A percentile compares a stretch with the other conserved stretches of the same genome.
These are phyloP conservation scores for Talaromyces rugulosus DNA, from an alignment of 2,329 filamentous ascomycete genomes.

Conservation along the genomic window DNA sequence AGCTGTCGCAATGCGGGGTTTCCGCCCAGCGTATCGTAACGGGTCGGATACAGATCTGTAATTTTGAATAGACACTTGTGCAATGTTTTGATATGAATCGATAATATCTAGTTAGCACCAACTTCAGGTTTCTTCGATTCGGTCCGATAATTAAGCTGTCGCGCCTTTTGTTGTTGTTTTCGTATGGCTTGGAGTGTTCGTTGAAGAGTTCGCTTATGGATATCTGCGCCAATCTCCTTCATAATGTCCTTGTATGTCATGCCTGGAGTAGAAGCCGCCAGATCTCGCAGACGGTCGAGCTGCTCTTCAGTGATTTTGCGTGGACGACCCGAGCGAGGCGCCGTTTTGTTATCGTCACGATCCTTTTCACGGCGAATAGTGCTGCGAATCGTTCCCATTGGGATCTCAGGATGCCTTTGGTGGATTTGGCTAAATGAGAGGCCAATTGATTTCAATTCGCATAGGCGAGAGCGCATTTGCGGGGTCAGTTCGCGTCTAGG, in stretches of 20 bases:
- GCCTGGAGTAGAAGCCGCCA: neutral
- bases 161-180: neutral
- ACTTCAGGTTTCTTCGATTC: neutral
- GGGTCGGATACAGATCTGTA: neutral
- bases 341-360: neutral
- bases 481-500: neutral
- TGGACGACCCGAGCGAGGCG: neutral
- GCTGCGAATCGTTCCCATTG: neutral
- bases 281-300: neutral
- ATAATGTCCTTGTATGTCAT: neutral
- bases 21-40: neutral
- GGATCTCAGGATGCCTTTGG: neutral
- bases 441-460: neutral
- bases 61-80: neutral
- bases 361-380: neutral
- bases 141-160: neutral
- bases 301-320: neutral
- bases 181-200: neutral
- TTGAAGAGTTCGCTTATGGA: neutral
- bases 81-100: too few relatives aligned
- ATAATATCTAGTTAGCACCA: neutral
- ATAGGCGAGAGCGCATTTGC: neutral
- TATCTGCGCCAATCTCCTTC: neutral
- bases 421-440: neutral
- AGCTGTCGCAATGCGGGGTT: neutral